Evolutionary conservation across 257 asterid species (phyloP).

Genomic region (Przewalskia tangutica): DNA sequence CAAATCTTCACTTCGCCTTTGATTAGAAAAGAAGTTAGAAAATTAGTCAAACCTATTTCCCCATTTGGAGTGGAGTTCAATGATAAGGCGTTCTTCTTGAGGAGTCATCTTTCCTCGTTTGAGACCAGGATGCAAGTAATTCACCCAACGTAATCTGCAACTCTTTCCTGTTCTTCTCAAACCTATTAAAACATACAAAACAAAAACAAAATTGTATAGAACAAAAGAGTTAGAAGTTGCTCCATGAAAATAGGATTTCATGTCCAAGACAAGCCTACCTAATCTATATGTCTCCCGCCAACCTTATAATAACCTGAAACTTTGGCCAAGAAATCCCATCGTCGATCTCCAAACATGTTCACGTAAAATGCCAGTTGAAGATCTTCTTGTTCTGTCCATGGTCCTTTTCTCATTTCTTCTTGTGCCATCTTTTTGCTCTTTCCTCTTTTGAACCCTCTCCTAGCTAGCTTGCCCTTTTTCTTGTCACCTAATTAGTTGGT

Average conservation of each 20-base stretch:
- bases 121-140: constrained; percentile 80
- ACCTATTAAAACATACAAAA: constrained; percentile 25
- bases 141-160: constrained; percentile 58
- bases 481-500: not conserved
- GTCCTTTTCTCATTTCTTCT: constrained; percentile 52
- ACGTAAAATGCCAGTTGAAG: constrained; percentile 64
- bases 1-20: no score
- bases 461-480: not conserved
- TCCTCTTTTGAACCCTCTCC: not conserved
- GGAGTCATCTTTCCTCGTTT: constrained; percentile 65
- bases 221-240: not conserved
- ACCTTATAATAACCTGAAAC: constrained; percentile 82
- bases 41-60: constrained; percentile 32
- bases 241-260: constrained; percentile 16
- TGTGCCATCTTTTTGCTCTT: constrained; percentile 20
- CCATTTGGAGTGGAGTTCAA: constrained; percentile 1
- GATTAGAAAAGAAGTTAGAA: not conserved
- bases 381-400: constrained; percentile 90
- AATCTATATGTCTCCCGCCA: constrained; percentile 71
- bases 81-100: not conserved
- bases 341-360: constrained; percentile 76
- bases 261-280: constrained; percentile 62
- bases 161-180: constrained; percentile 51
- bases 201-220: not conserved
- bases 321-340: constrained; percentile 94